Evolutionary conservation across 495 filamentous ascomycete species (phyloP), one percentile per base, ranked within the genome.

Genomic region (Xylaria curta): DNA sequence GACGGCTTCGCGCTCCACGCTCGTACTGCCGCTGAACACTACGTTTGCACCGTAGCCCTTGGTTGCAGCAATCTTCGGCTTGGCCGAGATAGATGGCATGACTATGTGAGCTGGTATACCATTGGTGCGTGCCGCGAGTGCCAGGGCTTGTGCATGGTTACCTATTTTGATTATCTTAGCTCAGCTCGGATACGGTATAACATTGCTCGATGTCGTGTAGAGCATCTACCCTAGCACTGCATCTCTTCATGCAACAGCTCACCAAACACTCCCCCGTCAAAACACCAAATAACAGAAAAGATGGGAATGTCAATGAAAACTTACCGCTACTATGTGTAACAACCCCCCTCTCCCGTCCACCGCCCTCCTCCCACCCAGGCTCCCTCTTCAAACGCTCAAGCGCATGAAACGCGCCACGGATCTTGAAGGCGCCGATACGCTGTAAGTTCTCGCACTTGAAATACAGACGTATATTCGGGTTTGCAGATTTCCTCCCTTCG

Each of bases 381-480:
- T 91, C 88, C 69, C 85, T 83, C 66, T 88, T 89, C 72, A 99
- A 80, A n/a, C 92, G 79, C 63, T 89, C 84, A 54, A 99, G 78
- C 2, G 95, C 95, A 83, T 98, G 94, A 73, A 97, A 97, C 2
- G 96, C 95, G 3, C 95, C 95, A 0, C 95, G 85, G 24, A 89
- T 90, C 83, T 99, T 99, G 84, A 99, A 99, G 19, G 95, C 95
- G 67, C 95, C 96, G 65, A 96, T 91, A 58, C 89, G 90, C 82
- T 98, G 95, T 46, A 91, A 86, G 82, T 98, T 97, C 85, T 99
- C 95, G 82, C 94, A 97, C 83, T 99, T 99, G 87, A 99, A 97
- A 82, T 92, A 95, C 72, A 99, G 86, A 8, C 88, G 86, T 46
- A 97, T 85, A 36, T 82, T 87, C 0, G 94, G 93, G 12, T 75